Evolutionary conservation across 108 stramenopile species (phyloP), one percentile per base, ranked within the genome.

Genomic region (Epithemia pelagica): DNA sequence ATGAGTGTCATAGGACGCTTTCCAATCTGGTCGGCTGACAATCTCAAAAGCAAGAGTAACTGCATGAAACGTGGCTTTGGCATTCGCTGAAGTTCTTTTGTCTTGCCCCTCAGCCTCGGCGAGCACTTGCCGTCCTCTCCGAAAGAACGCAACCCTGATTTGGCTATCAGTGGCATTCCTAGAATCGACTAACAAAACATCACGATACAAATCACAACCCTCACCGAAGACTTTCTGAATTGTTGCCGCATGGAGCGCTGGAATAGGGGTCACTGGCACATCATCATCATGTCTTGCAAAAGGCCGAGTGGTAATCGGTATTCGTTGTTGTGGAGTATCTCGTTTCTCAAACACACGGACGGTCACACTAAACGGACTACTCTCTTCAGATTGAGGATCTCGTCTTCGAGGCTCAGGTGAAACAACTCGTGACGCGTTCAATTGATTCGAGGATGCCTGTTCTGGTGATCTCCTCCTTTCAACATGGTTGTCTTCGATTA

Each of bases 11-110:
- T 82, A 82, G 5, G n/a, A 7, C 25, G 64, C 62, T 29, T 66
- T 61, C 74, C 78, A 76, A 1, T 66, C 72, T 37, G 71, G 69
- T 28, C 61, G 69, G 23, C 71, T 73, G 2, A 79, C 24, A 59
- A 83, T 79, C 29, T 77, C 75, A 46, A 74, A 83, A 7, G 82
- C 78, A 67, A 83, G 71, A 63, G 69, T 77, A 25, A 83, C 65
- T 23, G 77, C 77, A 52, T 83, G 70, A 54, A 83, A 79, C 15
- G 61, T 56, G 10, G 54, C 28, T 51, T 74, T 73, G 54, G 65
- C 37, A 15, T 15, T 46, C 5, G 37, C 5, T 10, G 37, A 46
- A 10, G 5, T 46, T 46, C 37, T 5, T 5, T 15, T 15, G 15
- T 10, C 10, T 5, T 46, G 37, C 5, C 15, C 10, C 37, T 46